phyloP scores from a whole-genome alignment of 768 basidiomycete species.

The Scleroderma citrinum region DNA sequence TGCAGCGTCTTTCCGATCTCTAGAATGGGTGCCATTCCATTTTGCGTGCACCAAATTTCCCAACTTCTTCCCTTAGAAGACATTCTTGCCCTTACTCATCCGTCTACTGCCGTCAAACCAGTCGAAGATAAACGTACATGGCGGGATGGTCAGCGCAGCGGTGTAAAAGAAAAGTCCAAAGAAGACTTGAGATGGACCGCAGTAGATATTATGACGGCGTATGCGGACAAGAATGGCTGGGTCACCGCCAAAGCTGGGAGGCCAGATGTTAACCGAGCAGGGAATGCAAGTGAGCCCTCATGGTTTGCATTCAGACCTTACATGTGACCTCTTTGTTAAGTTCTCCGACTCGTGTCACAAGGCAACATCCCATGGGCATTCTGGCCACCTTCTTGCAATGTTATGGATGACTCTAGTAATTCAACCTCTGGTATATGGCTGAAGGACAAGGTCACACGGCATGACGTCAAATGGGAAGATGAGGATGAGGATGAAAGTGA shows the following conservation, averaged over 20 bases:
- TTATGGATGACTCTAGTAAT: conserved; percentile 18
- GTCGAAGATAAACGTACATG: conserved; percentile 73
- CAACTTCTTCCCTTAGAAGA: conserved; percentile 72
- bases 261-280: conserved; percentile 84
- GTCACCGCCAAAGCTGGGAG: conserved; percentile 88
- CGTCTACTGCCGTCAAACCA: conserved; percentile 25
- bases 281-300: conserved; percentile 69
- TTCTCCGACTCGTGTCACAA: conserved; percentile 79
- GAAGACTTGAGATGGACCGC: conserved; percentile 61
- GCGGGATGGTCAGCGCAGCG: conserved; percentile 43
- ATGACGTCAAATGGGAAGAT: conserved; percentile 21
- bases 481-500: too few relatives aligned
- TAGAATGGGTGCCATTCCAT: conserved; percentile 75
- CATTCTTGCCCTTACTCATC: conserved; percentile 55
- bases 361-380: conserved; percentile 80
- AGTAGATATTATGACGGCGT: conserved; percentile 75
- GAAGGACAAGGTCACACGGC: conserved; percentile 22
- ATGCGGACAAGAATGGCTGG: conserved; percentile 75
- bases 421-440: conserved; percentile 54
- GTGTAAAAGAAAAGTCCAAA: conserved; percentile 8
- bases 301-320: neutral
- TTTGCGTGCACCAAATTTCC: conserved; percentile 70
- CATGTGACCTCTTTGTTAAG: conserved; percentile 31
- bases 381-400: conserved; percentile 54
- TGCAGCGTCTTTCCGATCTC: conserved; percentile 74